These are phyloP conservation scores for Xerocomellus chrysenteron DNA, from an alignment of 768 basidiomycete genomes.

Conservation along the genomic window DNA sequence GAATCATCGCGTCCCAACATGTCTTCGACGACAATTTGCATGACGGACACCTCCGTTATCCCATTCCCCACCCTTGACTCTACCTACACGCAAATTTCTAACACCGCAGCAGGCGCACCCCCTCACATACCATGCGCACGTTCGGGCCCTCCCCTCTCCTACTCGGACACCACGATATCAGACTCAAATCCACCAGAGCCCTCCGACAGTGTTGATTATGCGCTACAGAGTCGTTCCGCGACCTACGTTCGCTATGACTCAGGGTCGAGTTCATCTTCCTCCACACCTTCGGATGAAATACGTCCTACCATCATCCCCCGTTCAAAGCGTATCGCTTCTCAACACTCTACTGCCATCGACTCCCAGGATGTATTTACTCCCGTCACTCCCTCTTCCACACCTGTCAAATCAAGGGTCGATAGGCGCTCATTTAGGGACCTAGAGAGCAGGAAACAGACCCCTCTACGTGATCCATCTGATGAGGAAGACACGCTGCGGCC, in stretches of 20 bases:
- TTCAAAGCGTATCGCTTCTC: slow-evolving; percentile 36
- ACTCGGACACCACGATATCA: slow-evolving; percentile 17
- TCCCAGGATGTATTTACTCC: slow-evolving; percentile 34
- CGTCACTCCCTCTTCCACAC: slow-evolving; percentile 43
- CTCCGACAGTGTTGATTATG: slow-evolving; percentile 6
- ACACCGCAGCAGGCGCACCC: slow-evolving; percentile 58
- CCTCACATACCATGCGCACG: slow-evolving; percentile 56
- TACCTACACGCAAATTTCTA: slow-evolving; percentile 39
- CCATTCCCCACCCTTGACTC: slow-evolving; percentile 27
- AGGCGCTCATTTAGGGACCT: slow-evolving; percentile 13
- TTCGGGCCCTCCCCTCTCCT: slow-evolving; percentile 5
- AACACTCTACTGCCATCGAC: slow-evolving; percentile 23
- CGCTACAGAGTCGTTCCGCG: slow-evolving; percentile 1
- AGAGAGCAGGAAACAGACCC: slow-evolving; percentile 10
- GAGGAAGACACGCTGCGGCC: slow-evolving; percentile 25
- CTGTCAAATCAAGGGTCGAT: slow-evolving; percentile 19
- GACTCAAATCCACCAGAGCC: slow-evolving; percentile 1
- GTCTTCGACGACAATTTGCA: slow-evolving; percentile 25
- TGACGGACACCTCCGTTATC: slow-evolving; percentile 26
- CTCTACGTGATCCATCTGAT: slow-evolving; percentile 31
- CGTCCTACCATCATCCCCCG: slow-evolving; percentile 38
- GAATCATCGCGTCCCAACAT: slow-evolving; percentile 6
- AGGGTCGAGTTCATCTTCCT: slow-evolving; percentile 37
- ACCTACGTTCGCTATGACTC: slow-evolving; percentile 24
- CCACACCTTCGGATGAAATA: slow-evolving; percentile 36